These are phyloP conservation scores for Cryptococcus sp. DNA, from an alignment of 1,284 basidiomycete genomes.

Conservation along the genomic window DNA sequence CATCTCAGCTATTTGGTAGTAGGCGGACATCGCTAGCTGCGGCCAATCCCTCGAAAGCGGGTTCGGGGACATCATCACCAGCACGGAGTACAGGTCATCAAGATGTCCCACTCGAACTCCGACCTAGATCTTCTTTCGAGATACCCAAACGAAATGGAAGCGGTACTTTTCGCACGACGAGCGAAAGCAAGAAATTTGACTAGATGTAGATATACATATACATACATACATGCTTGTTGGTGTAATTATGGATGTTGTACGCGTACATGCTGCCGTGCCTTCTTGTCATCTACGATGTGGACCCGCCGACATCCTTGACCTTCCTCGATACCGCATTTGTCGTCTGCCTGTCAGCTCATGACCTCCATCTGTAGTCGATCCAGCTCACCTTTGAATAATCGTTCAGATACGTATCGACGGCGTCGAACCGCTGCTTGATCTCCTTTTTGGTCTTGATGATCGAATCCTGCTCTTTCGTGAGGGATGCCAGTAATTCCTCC, in stretches of 20 bases:
- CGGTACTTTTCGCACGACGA: neutral
- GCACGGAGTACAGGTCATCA: neutral
- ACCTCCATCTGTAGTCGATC: neutral
- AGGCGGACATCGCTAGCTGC: neutral
- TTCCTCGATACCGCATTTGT: slow-evolving; percentile 24
- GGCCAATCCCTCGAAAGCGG: neutral
- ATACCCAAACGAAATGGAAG: neutral
- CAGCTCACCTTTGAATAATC: slow-evolving; percentile 35
- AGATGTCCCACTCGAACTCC: neutral
- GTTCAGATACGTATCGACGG: slow-evolving; percentile 29
- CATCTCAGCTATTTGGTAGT: neutral
- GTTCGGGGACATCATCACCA: neutral
- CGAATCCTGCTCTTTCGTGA: slow-evolving; percentile 35
- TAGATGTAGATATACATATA: neutral
- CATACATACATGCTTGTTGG: neutral
- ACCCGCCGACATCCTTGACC: slow-evolving; percentile 17
- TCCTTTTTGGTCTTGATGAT: slow-evolving; percentile 37
- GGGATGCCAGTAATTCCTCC: slow-evolving; percentile 22
- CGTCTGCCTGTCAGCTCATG: slow-evolving; percentile 13
- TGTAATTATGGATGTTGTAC: neutral
- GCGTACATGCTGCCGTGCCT: neutral
- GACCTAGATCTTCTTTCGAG: neutral
- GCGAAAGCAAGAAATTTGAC: neutral
- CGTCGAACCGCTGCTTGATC: slow-evolving; percentile 34
- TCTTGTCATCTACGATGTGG: neutral